These are phyloP conservation scores for Phytophthora hybrid DNA, from an alignment of 352 stramenopile genomes.

Conservation along the genomic window DNA sequence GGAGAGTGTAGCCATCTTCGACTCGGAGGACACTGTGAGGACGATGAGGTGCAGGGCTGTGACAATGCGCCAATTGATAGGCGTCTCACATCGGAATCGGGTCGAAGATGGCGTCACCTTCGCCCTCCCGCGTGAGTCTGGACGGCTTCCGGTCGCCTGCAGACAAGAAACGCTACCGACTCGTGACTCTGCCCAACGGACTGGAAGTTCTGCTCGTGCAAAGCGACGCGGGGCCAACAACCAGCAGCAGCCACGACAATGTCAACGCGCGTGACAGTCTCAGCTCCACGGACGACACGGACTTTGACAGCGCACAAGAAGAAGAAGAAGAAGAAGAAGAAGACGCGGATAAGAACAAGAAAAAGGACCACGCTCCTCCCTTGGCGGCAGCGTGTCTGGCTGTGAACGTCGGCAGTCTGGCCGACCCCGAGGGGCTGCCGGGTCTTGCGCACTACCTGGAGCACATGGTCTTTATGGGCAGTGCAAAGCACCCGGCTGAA, in stretches of 20 bases:
- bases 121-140: slow-evolving; percentile 34
- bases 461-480: slow-evolving; percentile 96
- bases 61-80: slow-evolving; percentile 12
- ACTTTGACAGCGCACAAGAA: slow-evolving; percentile 19
- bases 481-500: slow-evolving; percentile 90
- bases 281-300: slow-evolving; percentile 26
- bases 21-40: slow-evolving; percentile 16
- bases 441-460: slow-evolving; percentile 90
- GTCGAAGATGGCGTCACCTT: slow-evolving; percentile 8
- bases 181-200: slow-evolving; percentile 73
- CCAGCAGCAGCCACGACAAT: neutral
- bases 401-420: slow-evolving; percentile 65
- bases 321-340: slow-evolving; percentile 14
- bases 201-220: slow-evolving; percentile 73
- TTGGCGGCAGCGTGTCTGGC: slow-evolving; percentile 63
- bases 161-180: slow-evolving; percentile 79
- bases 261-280: slow-evolving; percentile 9
- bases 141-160: slow-evolving; percentile 60
- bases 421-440: slow-evolving; percentile 61
- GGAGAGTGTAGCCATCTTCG: slow-evolving; percentile 32
- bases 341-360: neutral
- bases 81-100: slow-evolving; percentile 12
- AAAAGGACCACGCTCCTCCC: slow-evolving; percentile 19
- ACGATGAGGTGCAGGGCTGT: slow-evolving; percentile 21
- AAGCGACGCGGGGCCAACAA: slow-evolving; percentile 32